Percentiles rank a stretch among this genome's conserved stretches.
Conservation (phyloP, 2,329 filamentous ascomycete genomes). For the Aureobasidium pullulans region DNA sequence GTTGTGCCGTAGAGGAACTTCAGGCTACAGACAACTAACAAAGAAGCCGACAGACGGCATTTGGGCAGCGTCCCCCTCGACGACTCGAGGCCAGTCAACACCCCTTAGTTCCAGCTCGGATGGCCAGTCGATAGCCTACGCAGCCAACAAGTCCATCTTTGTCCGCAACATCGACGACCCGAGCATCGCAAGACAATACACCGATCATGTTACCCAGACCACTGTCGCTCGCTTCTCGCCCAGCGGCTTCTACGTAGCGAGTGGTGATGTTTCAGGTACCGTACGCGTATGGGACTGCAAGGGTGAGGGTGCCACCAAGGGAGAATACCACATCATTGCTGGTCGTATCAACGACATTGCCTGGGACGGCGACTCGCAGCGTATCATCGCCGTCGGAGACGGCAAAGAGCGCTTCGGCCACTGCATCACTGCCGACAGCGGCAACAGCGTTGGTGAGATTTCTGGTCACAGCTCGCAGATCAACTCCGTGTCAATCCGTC, state of each 20-base stretch:
- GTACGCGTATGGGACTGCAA: conserved; percentile 89
- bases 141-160: conserved; percentile 94
- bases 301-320: conserved; percentile 81
- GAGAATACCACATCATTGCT: conserved; percentile 90
- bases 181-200: conserved; percentile 79
- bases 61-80: conserved; percentile 77
- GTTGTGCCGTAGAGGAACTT: not conserved
- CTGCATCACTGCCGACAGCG: conserved; percentile 90
- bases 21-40: not conserved
- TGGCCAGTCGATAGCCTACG: conserved; percentile 87
- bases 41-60: conserved; percentile 51
- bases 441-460: conserved; percentile 92
- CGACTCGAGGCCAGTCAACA: conserved; percentile 77
- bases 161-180: conserved; percentile 90
- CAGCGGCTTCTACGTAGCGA: conserved; percentile 90
- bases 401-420: conserved; percentile 90
- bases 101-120: conserved; percentile 82
- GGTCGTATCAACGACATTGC: conserved; percentile 93
- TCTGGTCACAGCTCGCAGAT: conserved; percentile 83
- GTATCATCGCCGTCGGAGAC: conserved; percentile 91
- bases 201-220: conserved; percentile 77
- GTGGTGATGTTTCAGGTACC: conserved; percentile 75
- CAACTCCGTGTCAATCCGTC: conserved; percentile 83
- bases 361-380: conserved; percentile 95
- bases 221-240: conserved; percentile 92